phyloP scores from a whole-genome alignment of 495 filamentous ascomycete species.

The Aspergillus ostianus region DNA sequence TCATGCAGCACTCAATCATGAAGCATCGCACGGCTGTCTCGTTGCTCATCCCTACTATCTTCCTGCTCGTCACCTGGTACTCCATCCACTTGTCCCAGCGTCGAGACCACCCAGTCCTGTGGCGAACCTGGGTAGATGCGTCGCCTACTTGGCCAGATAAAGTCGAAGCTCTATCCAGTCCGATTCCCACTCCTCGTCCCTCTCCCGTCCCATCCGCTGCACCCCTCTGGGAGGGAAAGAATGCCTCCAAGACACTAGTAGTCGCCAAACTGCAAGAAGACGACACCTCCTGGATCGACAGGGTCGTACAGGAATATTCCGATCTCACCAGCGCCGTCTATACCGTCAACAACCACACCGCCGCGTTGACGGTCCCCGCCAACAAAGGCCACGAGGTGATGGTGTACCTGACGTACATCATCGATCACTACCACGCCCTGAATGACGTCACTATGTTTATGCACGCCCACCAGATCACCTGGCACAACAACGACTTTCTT shows the following conservation, averaged over 20 bases:
- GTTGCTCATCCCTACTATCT: neutral
- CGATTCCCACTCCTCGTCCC: too few species aligned
- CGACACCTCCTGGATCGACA: conserved; percentile 31
- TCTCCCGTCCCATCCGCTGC: neutral
- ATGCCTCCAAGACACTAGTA: conserved; percentile 17
- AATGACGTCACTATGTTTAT: conserved; percentile 44
- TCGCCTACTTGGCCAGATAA: neutral
- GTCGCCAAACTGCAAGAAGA: conserved; percentile 24
- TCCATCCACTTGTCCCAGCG: neutral
- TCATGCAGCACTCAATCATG: neutral
- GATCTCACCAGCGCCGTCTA: conserved; percentile 18
- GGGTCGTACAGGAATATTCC: conserved; percentile 1
- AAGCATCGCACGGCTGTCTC: neutral
- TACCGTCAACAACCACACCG: conserved; percentile 35
- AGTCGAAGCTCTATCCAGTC: neutral
- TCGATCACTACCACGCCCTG: conserved; percentile 46
- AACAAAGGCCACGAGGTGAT: conserved; percentile 66
- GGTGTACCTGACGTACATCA: conserved; percentile 41
- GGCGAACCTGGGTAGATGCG: neutral
- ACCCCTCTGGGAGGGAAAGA: neutral
- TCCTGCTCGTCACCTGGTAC: neutral
- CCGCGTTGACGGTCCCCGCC: conserved; percentile 39
- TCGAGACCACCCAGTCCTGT: neutral
- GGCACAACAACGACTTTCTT: conserved; percentile 57
- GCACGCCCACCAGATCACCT: conserved; percentile 42